These are phyloP conservation scores for Hypoxylon intermedium DNA, from an alignment of 495 filamentous ascomycete genomes.

Conservation along the genomic window DNA sequence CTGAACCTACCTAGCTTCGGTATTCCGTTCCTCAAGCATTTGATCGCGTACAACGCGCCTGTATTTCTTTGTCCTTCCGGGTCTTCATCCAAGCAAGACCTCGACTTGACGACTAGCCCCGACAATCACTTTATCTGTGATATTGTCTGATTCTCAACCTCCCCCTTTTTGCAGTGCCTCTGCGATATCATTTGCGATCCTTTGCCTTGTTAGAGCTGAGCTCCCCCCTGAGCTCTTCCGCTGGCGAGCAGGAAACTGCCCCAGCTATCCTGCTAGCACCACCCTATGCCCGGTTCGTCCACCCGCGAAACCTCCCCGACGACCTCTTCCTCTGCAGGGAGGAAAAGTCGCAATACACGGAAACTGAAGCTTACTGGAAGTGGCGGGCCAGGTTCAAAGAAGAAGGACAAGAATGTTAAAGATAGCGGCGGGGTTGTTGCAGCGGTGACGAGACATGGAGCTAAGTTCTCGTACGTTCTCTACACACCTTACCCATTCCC, in stretches of 20 bases:
- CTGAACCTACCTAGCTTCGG: slow-evolving; percentile 21
- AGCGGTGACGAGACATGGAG: slow-evolving; percentile 59
- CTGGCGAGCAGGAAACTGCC: slow-evolving; percentile 52
- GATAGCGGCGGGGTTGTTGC: slow-evolving; percentile 58
- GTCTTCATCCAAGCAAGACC: slow-evolving; percentile 18
- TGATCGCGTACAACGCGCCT: slow-evolving; percentile 39
- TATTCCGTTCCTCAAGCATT: slow-evolving; percentile 8
- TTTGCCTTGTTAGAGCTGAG: slow-evolving; percentile 27
- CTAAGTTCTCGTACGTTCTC: slow-evolving; percentile 57
- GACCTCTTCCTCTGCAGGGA: slow-evolving; percentile 40
- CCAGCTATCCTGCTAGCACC: slow-evolving; percentile 36
- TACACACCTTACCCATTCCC: background rate
- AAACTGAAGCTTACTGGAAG: slow-evolving; percentile 42
- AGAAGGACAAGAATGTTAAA: slow-evolving; percentile 61
- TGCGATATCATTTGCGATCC: slow-evolving; percentile 29
- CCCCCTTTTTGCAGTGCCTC: slow-evolving; percentile 1
- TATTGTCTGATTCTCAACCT: slow-evolving; percentile 2
- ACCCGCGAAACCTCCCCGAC: slow-evolving; percentile 42
- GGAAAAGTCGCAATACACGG: slow-evolving; percentile 39
- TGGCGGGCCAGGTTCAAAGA: slow-evolving; percentile 52
- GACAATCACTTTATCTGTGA: slow-evolving; percentile 17
- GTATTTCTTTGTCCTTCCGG: slow-evolving; percentile 33
- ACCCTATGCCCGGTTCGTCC: slow-evolving; percentile 58
- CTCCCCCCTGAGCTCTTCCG: slow-evolving; percentile 41
- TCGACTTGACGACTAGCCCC: background rate